Base-by-base conservation (phyloP, 805 yeast genomes). In the Metschnikowia matae region DNA sequence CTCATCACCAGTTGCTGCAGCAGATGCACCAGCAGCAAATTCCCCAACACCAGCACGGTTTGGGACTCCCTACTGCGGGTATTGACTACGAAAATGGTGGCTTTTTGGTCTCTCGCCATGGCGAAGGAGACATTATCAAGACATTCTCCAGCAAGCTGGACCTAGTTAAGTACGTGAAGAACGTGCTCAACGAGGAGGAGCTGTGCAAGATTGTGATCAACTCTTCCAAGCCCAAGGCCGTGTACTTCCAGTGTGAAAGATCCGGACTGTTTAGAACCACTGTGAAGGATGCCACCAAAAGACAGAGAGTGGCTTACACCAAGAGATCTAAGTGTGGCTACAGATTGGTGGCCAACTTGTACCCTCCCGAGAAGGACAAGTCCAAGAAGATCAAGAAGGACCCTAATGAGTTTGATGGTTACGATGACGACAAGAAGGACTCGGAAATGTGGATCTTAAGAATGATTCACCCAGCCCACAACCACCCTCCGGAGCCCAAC, bases 221-320 rank as follows among this genome's bases (percentile, higher is more conserved):
- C 60, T 70, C 76, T 29, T 71, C 77, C 26, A 74, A 74, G 61
- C 77, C 77, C 20, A 73, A 74, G 60, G 79, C 79, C 5, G 75
- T 74, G 20, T 74, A 74, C 61, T 74, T 73, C 62, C 77, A 72
- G 60, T 74, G 77, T 57, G 79, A 74, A 57, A 58, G 77, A 43
- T 68, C 74, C 5, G 79, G 79, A 2, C 63, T 68, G 33, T 74
- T 73, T 53, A 63, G 79, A 61, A 74, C 79, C 38, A 74, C 79
- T 3, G 79, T 74, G 48, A 73, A 74, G 60, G 78, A 72, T 46
- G 64, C 74, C 21, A 57, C 71, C 44, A 73, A 73, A 62, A 62
- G 79, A 61, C 77, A 74, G 55, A 59, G 79, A 56, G 75, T 73
- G 11, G 79, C 78, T 13, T 74, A 73, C 64, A 73, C 78, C 50